These are phyloP conservation scores for Phtheirospermum japonicum DNA, from an alignment of 257 asterid species.

Conservation along the genomic window DNA sequence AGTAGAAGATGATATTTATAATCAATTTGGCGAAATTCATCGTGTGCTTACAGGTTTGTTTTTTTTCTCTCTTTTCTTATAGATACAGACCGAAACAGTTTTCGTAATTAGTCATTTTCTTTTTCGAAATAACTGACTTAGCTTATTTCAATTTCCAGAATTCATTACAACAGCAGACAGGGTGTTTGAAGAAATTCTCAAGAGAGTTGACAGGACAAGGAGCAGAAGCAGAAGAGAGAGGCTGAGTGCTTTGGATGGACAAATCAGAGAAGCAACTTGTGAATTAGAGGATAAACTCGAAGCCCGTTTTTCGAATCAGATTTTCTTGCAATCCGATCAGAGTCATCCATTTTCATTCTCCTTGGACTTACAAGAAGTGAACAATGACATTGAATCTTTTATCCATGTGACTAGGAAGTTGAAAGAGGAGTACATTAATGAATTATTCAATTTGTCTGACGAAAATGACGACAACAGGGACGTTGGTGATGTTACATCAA, in stretches of 20 bases:
- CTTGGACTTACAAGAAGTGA: not conserved
- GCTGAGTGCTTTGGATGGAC: not conserved
- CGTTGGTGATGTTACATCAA: not conserved
- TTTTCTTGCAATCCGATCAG: not conserved
- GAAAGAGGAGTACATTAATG: not conserved
- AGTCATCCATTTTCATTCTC: not conserved
- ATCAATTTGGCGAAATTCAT: too few relatives aligned
- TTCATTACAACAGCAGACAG: not conserved
- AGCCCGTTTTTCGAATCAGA: not conserved
- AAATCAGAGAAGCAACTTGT: constrained; percentile 4
- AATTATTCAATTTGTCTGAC: not conserved
- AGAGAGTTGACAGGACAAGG: not conserved
- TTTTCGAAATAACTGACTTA: too few relatives aligned
- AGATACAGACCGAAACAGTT: too few relatives aligned
- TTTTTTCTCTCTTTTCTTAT: too few relatives aligned
- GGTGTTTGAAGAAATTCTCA: not conserved
- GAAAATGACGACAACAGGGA: not conserved
- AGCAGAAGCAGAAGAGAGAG: not conserved
- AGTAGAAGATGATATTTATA: too few relatives aligned
- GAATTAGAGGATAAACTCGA: constrained; percentile 4
- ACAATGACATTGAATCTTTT: not conserved
- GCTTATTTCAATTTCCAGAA: not conserved
- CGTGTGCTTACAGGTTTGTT: too few relatives aligned
- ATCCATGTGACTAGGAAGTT: not conserved
- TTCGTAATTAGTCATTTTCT: not conserved